These are phyloP conservation scores for Hypoxylon lienhwacheense DNA, from an alignment of 495 filamentous ascomycete species.

Conservation along the genomic window DNA sequence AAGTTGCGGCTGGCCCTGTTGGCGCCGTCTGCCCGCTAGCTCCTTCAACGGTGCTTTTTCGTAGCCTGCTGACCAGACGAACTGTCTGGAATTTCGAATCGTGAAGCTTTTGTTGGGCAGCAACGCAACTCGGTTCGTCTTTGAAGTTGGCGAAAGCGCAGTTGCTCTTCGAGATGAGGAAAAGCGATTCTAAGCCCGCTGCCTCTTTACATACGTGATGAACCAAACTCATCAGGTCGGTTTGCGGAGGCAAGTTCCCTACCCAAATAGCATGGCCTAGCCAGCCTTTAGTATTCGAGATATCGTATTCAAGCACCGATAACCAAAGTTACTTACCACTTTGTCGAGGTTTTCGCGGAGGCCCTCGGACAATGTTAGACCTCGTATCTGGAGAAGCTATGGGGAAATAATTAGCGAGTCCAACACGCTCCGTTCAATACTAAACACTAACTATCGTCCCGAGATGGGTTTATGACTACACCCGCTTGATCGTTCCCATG, in stretches of 20 bases:
- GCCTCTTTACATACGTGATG: slow-evolving; percentile 88
- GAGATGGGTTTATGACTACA: slow-evolving; percentile 4
- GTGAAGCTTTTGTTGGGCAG: slow-evolving; percentile 82
- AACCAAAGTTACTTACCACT: slow-evolving; percentile 44
- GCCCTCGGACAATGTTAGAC: slow-evolving; percentile 71
- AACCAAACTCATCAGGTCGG: slow-evolving; percentile 77
- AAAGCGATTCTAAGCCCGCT: slow-evolving; percentile 83
- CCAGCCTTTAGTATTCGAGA: slow-evolving; percentile 17
- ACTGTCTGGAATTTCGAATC: slow-evolving; percentile 88
- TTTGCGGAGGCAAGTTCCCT: slow-evolving; percentile 85
- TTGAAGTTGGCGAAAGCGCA: slow-evolving; percentile 98
- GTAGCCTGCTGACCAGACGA: slow-evolving; percentile 85
- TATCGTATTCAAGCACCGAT: neutral
- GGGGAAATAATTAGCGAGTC: slow-evolving; percentile 19
- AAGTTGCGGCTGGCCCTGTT: slow-evolving; percentile 54
- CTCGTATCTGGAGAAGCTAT: slow-evolving; percentile 39
- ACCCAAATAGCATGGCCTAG: slow-evolving; percentile 93
- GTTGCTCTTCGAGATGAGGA: slow-evolving; percentile 95
- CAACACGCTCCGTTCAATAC: neutral
- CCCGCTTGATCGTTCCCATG: slow-evolving; percentile 20
- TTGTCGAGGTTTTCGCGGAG: slow-evolving; percentile 89
- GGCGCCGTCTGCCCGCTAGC: slow-evolving; percentile 53
- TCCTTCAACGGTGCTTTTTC: slow-evolving; percentile 62
- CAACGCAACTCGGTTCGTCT: slow-evolving; percentile 72
- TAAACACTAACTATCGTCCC: slow-evolving; percentile 24